Evolutionary conservation across 495 filamentous ascomycete genomes (phyloP), one percentile per base, ranked within the genome.

Genomic region (Amorphotheca resinae): DNA sequence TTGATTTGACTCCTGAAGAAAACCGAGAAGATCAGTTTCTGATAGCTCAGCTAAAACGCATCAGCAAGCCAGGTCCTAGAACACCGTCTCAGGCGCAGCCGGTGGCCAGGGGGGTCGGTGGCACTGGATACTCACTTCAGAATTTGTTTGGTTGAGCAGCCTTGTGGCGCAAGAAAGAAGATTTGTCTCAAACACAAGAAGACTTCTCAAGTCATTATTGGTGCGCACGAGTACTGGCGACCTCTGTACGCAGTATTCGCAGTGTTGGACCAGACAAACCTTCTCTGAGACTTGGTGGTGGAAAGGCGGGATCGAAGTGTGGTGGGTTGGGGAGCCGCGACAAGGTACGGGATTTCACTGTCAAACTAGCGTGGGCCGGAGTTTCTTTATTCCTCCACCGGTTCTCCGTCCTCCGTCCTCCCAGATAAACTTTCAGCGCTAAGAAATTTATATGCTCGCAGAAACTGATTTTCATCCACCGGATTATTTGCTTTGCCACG

Each of bases 141-240:
- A 35, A 41, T 39, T n/a, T n/a, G n/a, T 50, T 38, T 42, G 7
- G 44, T 14, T 35, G 22, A 42, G 41, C 41, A 50, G 51, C 47
- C 51, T 51, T 43, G 48, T 50, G 44, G 48, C 44, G 51, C 47
- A 43, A 34, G 22, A 30, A 12, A 31, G 21, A 15, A 43, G 40
- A 45, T 40, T 48, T 38, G 41, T 50, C 22, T 30, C 38, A 48
- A 42, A 47, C 28, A 28, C 15, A 33, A 23, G 14, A 28, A 31
- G 31, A 32, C 18, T 22, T 33, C 44, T 54, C 48, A 54, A 49
- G 44, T 54, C 48, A 54, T 54, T 37, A 41, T 54, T 14, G 18
- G 18, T 18, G 9, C 21, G 17, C 12, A 38, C 8, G 43, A 35
- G 26, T 28, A 38, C 44, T 41, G 31, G 46, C 46, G 45, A 41